These are phyloP conservation scores for Sporothrix globosa DNA, from an alignment of 2,329 filamentous ascomycete species.

Conservation along the genomic window DNA sequence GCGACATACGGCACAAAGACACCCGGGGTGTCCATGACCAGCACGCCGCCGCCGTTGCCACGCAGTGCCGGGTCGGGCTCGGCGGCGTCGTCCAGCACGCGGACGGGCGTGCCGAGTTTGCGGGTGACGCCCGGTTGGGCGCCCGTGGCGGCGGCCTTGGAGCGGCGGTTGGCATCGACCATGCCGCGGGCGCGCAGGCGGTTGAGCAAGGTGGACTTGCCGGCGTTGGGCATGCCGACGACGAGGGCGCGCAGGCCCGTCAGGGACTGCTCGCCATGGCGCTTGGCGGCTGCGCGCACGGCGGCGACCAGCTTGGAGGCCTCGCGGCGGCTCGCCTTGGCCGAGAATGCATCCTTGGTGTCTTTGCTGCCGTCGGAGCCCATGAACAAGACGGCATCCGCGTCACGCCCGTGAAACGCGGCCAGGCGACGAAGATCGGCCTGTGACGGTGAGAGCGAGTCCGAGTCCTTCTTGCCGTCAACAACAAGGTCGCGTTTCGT, in stretches of 20 bases:
- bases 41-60: slow-evolving; percentile 65
- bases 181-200: slow-evolving; percentile 73
- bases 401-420: slow-evolving; percentile 50
- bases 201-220: slow-evolving; percentile 94
- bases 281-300: slow-evolving; percentile 54
- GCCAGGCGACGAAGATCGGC: slow-evolving; percentile 40
- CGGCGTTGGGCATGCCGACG: slow-evolving; percentile 97
- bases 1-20: slow-evolving; percentile 93
- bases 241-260: slow-evolving; percentile 83
- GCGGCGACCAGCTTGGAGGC: slow-evolving; percentile 49
- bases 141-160: slow-evolving; percentile 79
- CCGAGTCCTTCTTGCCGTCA: slow-evolving; percentile 28
- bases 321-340: slow-evolving; percentile 39
- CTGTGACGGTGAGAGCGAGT: slow-evolving; percentile 15
- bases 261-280: slow-evolving; percentile 58
- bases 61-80: slow-evolving; percentile 31
- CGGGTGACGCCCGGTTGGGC: slow-evolving; percentile 87
- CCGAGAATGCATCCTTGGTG: slow-evolving; percentile 47
- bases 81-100: slow-evolving; percentile 59
- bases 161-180: slow-evolving; percentile 44
- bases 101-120: slow-evolving; percentile 80
- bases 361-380: slow-evolving; percentile 49
- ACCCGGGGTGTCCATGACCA: slow-evolving; percentile 88
- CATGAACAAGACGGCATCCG: slow-evolving; percentile 42
- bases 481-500: slow-evolving; percentile 81